phyloP scores from a whole-genome alignment of 345 rosid genomes.

The Sonneratia alba region DNA sequence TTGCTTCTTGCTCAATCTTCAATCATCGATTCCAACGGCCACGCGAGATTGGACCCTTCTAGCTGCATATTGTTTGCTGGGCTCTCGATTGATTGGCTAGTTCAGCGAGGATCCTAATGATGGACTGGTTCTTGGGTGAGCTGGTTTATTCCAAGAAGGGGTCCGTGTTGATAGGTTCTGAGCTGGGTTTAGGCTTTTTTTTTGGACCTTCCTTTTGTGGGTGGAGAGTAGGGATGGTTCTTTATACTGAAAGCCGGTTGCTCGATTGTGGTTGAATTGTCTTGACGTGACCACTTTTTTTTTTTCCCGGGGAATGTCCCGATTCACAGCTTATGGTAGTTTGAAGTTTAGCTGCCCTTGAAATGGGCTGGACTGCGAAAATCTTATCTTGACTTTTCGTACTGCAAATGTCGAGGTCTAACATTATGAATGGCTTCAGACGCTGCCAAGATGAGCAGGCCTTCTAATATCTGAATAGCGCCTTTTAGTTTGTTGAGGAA shows the following conservation, averaged over 20 bases:
- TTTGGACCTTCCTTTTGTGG: neutral
- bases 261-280: neutral
- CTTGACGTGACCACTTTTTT: neutral
- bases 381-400: neutral
- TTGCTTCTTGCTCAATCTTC: slow-evolving; percentile 2
- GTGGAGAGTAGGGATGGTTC: neutral
- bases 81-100: neutral
- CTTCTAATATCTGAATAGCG: neutral
- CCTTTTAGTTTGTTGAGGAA: neutral
- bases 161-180: neutral
- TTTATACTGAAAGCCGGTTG: neutral
- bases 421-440: neutral
- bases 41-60: neutral
- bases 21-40: neutral
- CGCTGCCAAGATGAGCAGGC: neutral
- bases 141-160: slow-evolving; percentile 1
- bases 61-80: neutral
- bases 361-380: neutral
- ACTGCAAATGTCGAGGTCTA: neutral
- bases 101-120: neutral
- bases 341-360: neutral
- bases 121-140: neutral
- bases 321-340: neutral
- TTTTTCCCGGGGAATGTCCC: neutral
- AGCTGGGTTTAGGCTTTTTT: neutral